Percentiles rank a stretch among this genome's conserved stretches.
These are phyloP conservation scores for Akanthomyces muscarius DNA, from an alignment of 2,329 filamentous ascomycete genomes.

Conservation along the genomic window DNA sequence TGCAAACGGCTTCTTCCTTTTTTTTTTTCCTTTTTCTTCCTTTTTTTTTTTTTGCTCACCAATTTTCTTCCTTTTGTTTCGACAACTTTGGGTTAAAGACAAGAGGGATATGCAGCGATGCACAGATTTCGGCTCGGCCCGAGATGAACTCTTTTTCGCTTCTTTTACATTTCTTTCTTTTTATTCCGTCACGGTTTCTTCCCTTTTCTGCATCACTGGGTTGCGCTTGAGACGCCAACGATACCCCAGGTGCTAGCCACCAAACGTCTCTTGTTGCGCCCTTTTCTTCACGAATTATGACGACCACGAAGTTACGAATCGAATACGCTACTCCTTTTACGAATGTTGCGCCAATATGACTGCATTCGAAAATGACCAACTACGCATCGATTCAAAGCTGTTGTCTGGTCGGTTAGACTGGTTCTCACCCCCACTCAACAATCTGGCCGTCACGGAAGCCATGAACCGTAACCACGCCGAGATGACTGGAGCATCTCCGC, in stretches of 20 bases:
- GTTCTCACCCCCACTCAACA: conserved; percentile 30
- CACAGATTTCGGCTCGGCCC: conserved; percentile 48
- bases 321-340: conserved; percentile 11
- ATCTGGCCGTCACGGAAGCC: conserved; percentile 29
- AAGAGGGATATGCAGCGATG: conserved; percentile 64
- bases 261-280: conserved; percentile 9
- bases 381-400: conserved; percentile 11
- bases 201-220: neutral
- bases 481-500: conserved; percentile 39
- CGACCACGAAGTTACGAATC: conserved; percentile 19
- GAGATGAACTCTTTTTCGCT: conserved; percentile 44
- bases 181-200: conserved; percentile 20
- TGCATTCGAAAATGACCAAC: conserved; percentile 16
- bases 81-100: conserved; percentile 37
- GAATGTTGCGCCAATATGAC: conserved; percentile 6
- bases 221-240: conserved; percentile 9
- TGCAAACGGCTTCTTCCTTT: conserved; percentile 41
- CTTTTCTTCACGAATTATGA: conserved; percentile 15
- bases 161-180: conserved; percentile 33
- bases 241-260: conserved; percentile 16
- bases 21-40: conserved; percentile 26
- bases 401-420: conserved; percentile 6
- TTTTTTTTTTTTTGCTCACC: conserved; percentile 27
- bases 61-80: conserved; percentile 29
- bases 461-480: conserved; percentile 34